Evolutionary conservation across 306 rosid species (phyloP).

Genomic region (Malus asiatica): DNA sequence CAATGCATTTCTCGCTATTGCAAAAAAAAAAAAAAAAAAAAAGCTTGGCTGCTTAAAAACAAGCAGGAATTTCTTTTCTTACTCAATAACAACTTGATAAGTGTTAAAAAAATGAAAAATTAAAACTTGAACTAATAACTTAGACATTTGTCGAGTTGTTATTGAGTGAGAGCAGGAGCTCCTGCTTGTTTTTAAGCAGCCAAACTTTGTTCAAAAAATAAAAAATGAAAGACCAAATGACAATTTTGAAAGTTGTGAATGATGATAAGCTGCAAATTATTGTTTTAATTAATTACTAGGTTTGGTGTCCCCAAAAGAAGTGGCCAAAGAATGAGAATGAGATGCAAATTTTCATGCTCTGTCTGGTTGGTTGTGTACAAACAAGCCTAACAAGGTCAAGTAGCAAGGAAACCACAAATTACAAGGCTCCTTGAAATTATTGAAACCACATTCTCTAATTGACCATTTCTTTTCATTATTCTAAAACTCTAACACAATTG

Average conservation of each 20-base stretch:
- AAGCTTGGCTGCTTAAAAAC: no score
- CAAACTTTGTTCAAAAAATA: no score
- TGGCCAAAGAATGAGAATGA: neutral
- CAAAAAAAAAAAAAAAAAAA: no score
- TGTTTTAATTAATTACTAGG: neutral
- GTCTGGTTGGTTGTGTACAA: neutral
- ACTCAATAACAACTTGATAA: no score
- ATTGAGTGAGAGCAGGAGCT: no score
- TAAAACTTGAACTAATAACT: no score
- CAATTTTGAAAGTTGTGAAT: no score
- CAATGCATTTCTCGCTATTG: no score
- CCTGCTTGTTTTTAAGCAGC: no score
- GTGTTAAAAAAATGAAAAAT: no score
- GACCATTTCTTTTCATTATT: neutral
- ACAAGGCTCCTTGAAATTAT: slow-evolving; percentile 9
- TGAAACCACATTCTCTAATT: neutral
- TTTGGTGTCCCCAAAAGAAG: neutral
- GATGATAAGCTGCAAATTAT: neutral
- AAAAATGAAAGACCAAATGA: no score
- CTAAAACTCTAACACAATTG: neutral
- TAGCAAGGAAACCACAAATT: neutral
- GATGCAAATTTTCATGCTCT: neutral
- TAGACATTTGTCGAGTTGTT: no score
- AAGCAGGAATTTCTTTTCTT: rapidly evolving
- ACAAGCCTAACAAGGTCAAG: neutral